A percentile compares a stretch with the other conserved stretches of the same genome.
These are phyloP conservation scores for Xerophyta viscosa DNA, from an alignment of 106 monocot species.

Conservation along the genomic window DNA sequence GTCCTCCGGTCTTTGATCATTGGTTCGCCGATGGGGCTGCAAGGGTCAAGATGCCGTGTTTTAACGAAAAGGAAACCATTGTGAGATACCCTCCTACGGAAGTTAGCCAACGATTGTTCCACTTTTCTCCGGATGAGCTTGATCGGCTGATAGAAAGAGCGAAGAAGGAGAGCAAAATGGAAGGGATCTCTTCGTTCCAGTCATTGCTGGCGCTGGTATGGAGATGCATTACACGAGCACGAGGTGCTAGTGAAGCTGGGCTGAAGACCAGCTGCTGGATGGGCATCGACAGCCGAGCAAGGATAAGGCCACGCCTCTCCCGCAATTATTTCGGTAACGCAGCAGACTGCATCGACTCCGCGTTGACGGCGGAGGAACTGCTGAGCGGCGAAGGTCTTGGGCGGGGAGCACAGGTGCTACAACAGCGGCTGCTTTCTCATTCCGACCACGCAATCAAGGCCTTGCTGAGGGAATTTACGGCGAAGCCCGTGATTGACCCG, in stretches of 20 bases:
- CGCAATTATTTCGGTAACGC: not conserved
- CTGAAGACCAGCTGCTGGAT: not conserved
- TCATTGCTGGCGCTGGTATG: not conserved
- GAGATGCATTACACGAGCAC: not conserved
- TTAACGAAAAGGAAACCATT: slow-evolving; percentile 1
- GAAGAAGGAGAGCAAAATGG: not conserved
- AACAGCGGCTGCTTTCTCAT: not conserved
- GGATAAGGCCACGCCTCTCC: not conserved
- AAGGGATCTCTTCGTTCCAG: not conserved
- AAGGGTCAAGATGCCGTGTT: slow-evolving; percentile 12
- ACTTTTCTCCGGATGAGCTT: slow-evolving; percentile 8
- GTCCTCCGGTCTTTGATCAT: slow-evolving; percentile 11
- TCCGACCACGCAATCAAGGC: not conserved
- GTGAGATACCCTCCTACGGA: not conserved
- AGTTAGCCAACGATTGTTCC: slow-evolving; percentile 17
- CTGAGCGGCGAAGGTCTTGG: not conserved
- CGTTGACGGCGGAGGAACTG: not conserved
- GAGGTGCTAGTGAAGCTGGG: not conserved
- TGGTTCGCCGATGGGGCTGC: slow-evolving; percentile 11
- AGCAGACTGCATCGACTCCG: not conserved
- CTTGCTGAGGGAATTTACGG: not conserved
- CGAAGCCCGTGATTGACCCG: not conserved
- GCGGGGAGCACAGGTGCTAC: not conserved
- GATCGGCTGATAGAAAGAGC: slow-evolving; percentile 15
- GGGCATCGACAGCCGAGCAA: not conserved